phyloP scores from a whole-genome alignment of 495 filamentous ascomycete species.

The Hyaloscypha hepaticicola region DNA sequence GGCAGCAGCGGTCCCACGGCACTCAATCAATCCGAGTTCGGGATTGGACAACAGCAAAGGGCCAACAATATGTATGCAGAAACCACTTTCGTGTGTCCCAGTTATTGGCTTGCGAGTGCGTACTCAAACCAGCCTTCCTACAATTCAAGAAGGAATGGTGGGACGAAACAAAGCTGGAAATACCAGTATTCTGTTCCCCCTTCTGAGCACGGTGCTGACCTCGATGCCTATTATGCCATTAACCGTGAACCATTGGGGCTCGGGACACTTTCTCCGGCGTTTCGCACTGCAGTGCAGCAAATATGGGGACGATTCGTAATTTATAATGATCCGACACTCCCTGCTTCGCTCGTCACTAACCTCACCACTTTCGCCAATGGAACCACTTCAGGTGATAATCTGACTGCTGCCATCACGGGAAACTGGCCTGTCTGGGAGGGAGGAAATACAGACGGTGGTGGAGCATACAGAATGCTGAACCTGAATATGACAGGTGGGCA shows the following conservation, averaged over 20 bases:
- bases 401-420: background rate
- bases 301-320: too few species aligned
- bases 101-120: conserved; percentile 60
- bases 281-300: too few species aligned
- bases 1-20: background rate
- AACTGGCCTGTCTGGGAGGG: background rate
- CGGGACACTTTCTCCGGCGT: conserved; percentile 16
- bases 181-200: conserved; percentile 52
- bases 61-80: conserved; percentile 51
- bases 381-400: background rate
- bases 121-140: conserved; percentile 30
- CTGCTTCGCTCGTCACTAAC: too few species aligned
- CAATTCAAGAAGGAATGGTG: background rate
- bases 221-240: conserved; percentile 35
- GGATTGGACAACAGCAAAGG: too few species aligned
- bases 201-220: conserved; percentile 48
- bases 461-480: conserved; percentile 40
- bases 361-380: too few species aligned
- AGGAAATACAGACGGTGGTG: too few species aligned
- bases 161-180: conserved; percentile 38
- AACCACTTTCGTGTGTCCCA: conserved; percentile 58
- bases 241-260: conserved; percentile 28
- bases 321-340: too few species aligned
- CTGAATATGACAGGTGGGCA: conserved; percentile 55
- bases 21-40: background rate